Evolutionary conservation across 202 grass and related monocot species (phyloP), one percentile per base, ranked within the genome.

Genomic region (Elaeis oleifera): DNA sequence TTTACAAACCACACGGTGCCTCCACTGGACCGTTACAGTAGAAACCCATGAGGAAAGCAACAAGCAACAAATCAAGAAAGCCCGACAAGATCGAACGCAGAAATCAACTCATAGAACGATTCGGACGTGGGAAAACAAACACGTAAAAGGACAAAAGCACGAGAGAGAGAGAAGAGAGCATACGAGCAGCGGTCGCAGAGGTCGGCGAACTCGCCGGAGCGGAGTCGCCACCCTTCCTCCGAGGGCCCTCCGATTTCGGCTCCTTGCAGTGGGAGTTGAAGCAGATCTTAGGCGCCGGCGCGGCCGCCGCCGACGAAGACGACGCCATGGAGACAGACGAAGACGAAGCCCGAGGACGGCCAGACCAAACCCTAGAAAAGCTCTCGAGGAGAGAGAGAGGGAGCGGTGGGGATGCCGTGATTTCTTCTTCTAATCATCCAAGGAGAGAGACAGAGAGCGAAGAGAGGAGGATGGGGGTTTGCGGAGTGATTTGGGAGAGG

Each of bases 181-280:
- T 89, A 99, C 94, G 80, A 86, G 88, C 94, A 99, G 68, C 85
- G 83, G 39, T 88, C 94, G 72, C 94, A 99, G 58, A 99, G 85
- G 50, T 92, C 94, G 32, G 88, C 94, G 77, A 32, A 84, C 5
- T 80, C 70, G 54, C 85, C 85, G 9, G 72, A 71, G 59, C 88
- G 84, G 19, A 99, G 82, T 18, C 83, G 75, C 94, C 94, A 99
- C 0, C 88, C 54, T 80, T 82, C 27, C 85, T 80, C 39, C 88
- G 77, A 55, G 52, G 56, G 18, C 68, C 73, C 0, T 86, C 89
- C 58, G 64, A 64, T 74, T 89, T 83, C 32, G 79, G 65, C 72
- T 94, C 94, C 94, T 94, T 99, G 77, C 94, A 99, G 71, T 82
- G 73, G 52, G 80, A 26, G 85, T 99, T 99, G 80, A 89, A 99